phyloP scores from a whole-genome alignment of 805 yeast genomes.

The Sugiyamaella mastotermitis region DNA sequence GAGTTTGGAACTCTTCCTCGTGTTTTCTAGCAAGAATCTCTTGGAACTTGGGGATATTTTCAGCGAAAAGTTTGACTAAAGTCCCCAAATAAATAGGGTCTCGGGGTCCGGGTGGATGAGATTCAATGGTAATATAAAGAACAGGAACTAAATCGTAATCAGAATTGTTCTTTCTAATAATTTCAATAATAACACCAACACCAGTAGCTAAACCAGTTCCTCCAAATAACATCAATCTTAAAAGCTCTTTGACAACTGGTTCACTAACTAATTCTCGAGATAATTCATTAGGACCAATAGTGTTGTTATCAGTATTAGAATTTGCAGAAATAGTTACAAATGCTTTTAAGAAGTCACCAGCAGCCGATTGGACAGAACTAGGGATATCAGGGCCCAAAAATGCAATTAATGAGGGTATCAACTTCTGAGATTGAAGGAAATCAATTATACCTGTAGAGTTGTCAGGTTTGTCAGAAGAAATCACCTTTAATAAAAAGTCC shows the following conservation, averaged over 20 bases:
- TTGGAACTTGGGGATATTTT: constrained; percentile 64
- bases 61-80: constrained; percentile 70
- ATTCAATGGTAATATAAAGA: constrained; percentile 69
- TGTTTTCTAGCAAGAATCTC: constrained; percentile 45
- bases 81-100: constrained; percentile 93
- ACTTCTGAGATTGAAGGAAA: constrained; percentile 62
- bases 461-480: constrained; percentile 90
- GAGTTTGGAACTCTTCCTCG: constrained; percentile 43
- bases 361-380: constrained; percentile 80
- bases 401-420: constrained; percentile 67
- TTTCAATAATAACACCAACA: constrained; percentile 90
- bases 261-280: constrained; percentile 86
- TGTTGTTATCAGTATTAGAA: constrained; percentile 80
- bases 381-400: constrained; percentile 62
- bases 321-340: constrained; percentile 91
- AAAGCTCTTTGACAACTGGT: constrained; percentile 57
- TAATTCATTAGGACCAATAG: constrained; percentile 92
- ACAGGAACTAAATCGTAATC: constrained; percentile 92
- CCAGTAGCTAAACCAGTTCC: constrained; percentile 90
- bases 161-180: constrained; percentile 90
- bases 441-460: constrained; percentile 83
- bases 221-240: constrained; percentile 63
- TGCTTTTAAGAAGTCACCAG: constrained; percentile 92
- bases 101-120: constrained; percentile 87
- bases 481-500: constrained; percentile 84